These are phyloP conservation scores for Pedinophyceae sp. DNA, from an alignment of 139 green algal genomes.

Conservation along the genomic window DNA sequence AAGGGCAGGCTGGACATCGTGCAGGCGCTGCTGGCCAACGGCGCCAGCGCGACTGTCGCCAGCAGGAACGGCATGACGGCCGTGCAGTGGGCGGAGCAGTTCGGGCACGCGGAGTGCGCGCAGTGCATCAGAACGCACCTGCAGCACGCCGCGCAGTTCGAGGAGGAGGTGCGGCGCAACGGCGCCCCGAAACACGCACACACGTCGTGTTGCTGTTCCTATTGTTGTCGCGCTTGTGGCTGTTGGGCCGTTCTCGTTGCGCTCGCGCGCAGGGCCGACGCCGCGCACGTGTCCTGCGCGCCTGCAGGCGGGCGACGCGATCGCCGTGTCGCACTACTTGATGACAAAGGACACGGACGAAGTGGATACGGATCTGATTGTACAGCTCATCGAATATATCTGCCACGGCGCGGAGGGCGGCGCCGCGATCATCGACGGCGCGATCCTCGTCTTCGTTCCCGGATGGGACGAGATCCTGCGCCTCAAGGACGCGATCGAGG, in stretches of 20 bases:
- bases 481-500: constrained; percentile 41
- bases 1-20: constrained; percentile 39
- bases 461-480: constrained; percentile 71
- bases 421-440: constrained; percentile 15
- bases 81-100: constrained; percentile 34
- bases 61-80: constrained; percentile 27
- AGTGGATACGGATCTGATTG: constrained; percentile 19
- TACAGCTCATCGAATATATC: constrained; percentile 2
- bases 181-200: too few relatives aligned
- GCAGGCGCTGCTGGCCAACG: constrained; percentile 35
- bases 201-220: too few relatives aligned
- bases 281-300: not conserved
- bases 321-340: too few relatives aligned
- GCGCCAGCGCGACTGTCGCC: constrained; percentile 27
- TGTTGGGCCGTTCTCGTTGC: too few relatives aligned
- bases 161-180: constrained; percentile 13
- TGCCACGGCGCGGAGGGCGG: not conserved
- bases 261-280: too few relatives aligned
- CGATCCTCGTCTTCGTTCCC: constrained; percentile 66
- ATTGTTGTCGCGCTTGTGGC: too few relatives aligned
- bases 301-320: not conserved
- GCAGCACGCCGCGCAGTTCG: not conserved
- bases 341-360: too few relatives aligned
- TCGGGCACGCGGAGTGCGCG: constrained; percentile 21
- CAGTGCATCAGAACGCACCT: constrained; percentile 18